phyloP scores from a whole-genome alignment of 208 protist genomes.

The Acanthamoeba sp. region DNA sequence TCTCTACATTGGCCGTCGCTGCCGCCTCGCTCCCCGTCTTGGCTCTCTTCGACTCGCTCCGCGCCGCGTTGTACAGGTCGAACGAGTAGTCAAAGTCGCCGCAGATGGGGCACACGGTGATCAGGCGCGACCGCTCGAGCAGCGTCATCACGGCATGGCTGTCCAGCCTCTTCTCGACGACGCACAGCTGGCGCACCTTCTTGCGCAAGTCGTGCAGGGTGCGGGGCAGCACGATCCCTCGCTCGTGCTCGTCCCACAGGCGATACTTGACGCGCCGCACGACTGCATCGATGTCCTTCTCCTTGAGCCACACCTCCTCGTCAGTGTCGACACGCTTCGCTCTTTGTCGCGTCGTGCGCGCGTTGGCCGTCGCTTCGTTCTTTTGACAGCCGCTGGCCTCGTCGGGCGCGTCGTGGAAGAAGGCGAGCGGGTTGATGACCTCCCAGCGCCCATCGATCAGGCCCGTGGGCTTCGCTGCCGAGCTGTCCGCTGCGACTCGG shows the following conservation, averaged over 20 bases:
- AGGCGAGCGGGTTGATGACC: not conserved
- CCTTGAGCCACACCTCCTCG: not conserved
- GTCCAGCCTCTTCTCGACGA: constrained; percentile 8
- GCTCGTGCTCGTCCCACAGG: not conserved
- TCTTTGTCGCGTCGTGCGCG: not conserved
- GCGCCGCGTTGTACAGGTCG: not conserved
- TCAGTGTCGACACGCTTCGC: not conserved
- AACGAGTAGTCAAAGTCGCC: not conserved
- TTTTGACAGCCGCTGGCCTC: not conserved
- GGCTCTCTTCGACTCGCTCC: not conserved
- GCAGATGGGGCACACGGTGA: not conserved
- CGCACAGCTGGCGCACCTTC: constrained; percentile 15
- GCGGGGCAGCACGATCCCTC: not conserved
- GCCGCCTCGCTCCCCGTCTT: not conserved
- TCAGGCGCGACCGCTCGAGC: not conserved
- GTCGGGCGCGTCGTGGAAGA: too few species aligned
- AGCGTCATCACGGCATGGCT: not conserved
- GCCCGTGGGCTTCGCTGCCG: not conserved
- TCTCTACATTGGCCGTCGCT: too few species aligned
- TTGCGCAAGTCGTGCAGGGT: not conserved
- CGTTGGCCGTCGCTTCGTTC: not conserved
- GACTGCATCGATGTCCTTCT: constrained; percentile 4
- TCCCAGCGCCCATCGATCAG: not conserved
- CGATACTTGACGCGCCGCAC: constrained; percentile 14
- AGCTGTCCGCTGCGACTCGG: not conserved